These are phyloP conservation scores for Trichoderma atroviride DNA, from an alignment of 2,329 filamentous ascomycete genomes.

Conservation along the genomic window DNA sequence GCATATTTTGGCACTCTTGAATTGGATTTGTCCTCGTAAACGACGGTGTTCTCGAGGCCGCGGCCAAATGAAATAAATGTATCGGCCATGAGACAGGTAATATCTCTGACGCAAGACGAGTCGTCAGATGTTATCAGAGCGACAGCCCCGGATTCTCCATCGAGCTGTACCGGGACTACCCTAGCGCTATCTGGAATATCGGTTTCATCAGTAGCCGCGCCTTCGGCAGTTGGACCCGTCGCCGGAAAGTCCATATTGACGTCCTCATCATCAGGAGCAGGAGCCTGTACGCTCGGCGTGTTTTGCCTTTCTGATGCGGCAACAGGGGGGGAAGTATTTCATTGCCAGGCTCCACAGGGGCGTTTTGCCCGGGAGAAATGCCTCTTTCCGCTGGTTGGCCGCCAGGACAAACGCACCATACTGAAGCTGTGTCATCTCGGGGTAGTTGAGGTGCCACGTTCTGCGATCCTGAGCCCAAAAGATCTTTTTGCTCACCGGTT, in stretches of 20 bases:
- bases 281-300: neutral
- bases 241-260: conserved; percentile 35
- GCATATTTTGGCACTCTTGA: conserved; percentile 78
- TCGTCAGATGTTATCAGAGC: conserved; percentile 68
- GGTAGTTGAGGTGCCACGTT: conserved; percentile 65
- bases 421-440: conserved; percentile 64
- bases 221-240: conserved; percentile 36
- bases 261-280: conserved; percentile 19
- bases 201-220: conserved; percentile 40
- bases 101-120: conserved; percentile 65
- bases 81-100: conserved; percentile 67
- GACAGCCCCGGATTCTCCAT: conserved; percentile 47
- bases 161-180: conserved; percentile 41
- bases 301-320: conserved; percentile 28
- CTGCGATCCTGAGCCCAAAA: conserved; percentile 61
- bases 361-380: conserved; percentile 56
- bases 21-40: conserved; percentile 66
- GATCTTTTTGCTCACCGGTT: conserved; percentile 56
- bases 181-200: conserved; percentile 43
- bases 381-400: conserved; percentile 53
- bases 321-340: conserved; percentile 58
- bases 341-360: conserved; percentile 60
- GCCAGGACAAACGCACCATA: conserved; percentile 58
- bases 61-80: conserved; percentile 79
- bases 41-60: conserved; percentile 65